Evolutionary conservation across 768 basidiomycete species (phyloP).

Genomic region (Baorangia bicolor): DNA sequence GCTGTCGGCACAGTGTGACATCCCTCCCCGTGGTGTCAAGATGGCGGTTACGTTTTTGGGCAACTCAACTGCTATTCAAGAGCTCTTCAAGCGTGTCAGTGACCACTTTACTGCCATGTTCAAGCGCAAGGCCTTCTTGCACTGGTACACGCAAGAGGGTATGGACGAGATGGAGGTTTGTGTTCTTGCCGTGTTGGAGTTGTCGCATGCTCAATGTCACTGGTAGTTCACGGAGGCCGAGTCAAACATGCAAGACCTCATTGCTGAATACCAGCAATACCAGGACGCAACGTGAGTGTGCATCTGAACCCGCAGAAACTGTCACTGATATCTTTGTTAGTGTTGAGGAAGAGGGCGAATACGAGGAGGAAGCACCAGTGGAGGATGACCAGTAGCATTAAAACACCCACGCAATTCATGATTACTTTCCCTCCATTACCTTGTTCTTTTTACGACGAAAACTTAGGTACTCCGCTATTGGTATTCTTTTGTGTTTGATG

Average conservation of each 20-base stretch:
- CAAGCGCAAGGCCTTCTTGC: constrained; percentile 97
- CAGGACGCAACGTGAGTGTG: constrained; percentile 87
- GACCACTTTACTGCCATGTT: constrained; percentile 99
- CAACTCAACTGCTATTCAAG: constrained; percentile 96
- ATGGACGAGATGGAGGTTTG: constrained; percentile 96
- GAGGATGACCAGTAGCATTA: constrained; percentile 57
- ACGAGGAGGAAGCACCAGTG: constrained; percentile 70
- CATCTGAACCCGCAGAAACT: background rate
- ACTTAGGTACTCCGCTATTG: constrained; percentile 37
- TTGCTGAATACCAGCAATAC: constrained; percentile 97
- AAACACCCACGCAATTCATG: constrained; percentile 20
- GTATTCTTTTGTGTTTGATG: constrained; percentile 30
- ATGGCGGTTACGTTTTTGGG: constrained; percentile 98
- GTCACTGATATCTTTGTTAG: constrained; percentile 39
- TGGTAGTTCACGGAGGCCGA: constrained; percentile 92
- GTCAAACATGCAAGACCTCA: constrained; percentile 98
- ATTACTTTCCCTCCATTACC: constrained; percentile 16
- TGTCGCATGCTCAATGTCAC: background rate
- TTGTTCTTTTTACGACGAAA: constrained; percentile 31
- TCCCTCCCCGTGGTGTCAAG: constrained; percentile 91
- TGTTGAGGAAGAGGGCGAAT: constrained; percentile 85
- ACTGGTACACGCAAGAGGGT: constrained; percentile 99
- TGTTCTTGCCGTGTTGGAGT: background rate
- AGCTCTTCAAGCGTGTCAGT: constrained; percentile 97
- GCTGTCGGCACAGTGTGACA: constrained; percentile 96